Percentiles rank a stretch among this genome's conserved stretches.
Conservation (phyloP, 2,329 filamentous ascomycete species). For the Fusarium pseudoanthophilum region DNA sequence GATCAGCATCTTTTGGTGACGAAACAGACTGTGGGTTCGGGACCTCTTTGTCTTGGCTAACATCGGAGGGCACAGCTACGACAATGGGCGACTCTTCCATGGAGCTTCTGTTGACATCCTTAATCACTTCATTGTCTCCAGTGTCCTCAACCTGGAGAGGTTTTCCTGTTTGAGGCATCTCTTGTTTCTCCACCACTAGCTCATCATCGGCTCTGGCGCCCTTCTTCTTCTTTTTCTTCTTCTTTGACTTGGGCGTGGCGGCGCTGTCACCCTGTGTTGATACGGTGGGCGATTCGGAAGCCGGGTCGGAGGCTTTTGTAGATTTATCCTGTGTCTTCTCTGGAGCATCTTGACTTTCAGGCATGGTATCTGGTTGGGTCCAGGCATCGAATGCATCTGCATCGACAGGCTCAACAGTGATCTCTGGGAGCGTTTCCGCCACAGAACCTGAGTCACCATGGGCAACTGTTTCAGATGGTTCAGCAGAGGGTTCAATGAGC, state of each 20-base stretch:
- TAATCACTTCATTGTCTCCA: constrained; percentile 2
- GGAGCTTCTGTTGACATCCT: neutral
- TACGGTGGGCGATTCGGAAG: constrained; percentile 7
- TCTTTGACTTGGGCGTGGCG: constrained; percentile 34
- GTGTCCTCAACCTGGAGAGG: neutral
- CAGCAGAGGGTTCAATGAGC: neutral
- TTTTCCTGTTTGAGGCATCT: constrained; percentile 4
- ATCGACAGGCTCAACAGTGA: neutral
- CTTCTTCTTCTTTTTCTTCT: constrained; percentile 48
- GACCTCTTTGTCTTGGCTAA: neutral
- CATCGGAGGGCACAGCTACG: neutral
- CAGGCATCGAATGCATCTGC: constrained; percentile 35
- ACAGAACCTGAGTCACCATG: neutral
- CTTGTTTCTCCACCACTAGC: constrained; percentile 12
- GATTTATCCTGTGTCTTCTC: constrained; percentile 11
- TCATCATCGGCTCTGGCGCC: constrained; percentile 25
- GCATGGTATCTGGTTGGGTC: constrained; percentile 14
- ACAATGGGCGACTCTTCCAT: neutral
- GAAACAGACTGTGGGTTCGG: neutral
- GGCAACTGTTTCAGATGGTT: neutral
- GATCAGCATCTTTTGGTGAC: neutral
- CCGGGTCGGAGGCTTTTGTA: constrained; percentile 5
- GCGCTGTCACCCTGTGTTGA: constrained; percentile 16
- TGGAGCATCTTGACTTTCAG: neutral
- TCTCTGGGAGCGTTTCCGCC: neutral